Percentiles rank a stretch among this genome's conserved stretches.
These are phyloP conservation scores for Elaeis guineensis DNA, from an alignment of 176 grass and related monocot genomes.

Conservation along the genomic window DNA sequence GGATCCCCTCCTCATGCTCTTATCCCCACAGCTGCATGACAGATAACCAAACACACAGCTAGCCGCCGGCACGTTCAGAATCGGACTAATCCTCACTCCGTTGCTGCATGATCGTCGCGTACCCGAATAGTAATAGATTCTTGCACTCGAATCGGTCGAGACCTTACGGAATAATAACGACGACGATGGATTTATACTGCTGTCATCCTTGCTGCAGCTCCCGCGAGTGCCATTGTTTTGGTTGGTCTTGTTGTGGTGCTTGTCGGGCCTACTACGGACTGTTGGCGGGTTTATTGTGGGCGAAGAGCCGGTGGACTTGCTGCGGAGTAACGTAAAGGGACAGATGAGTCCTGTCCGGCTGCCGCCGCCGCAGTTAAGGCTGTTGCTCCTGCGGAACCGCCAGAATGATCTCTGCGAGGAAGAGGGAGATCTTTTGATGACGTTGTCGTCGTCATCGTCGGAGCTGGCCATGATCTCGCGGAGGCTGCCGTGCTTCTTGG, in stretches of 20 bases:
- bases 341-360: background rate
- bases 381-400: conserved; percentile 12
- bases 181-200: no score
- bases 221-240: no score
- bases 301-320: conserved; percentile 11
- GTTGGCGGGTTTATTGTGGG: background rate
- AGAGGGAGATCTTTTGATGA: background rate
- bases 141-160: background rate
- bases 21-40: conserved; percentile 10
- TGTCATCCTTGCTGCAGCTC: no score
- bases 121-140: conserved; percentile 12
- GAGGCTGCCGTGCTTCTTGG: conserved; percentile 5
- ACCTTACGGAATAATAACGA: background rate
- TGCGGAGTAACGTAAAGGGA: conserved; percentile 7
- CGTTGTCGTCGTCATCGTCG: background rate
- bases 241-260: no score
- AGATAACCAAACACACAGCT: conserved; percentile 1
- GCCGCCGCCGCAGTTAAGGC: background rate
- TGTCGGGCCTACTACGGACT: no score
- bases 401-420: conserved; percentile 2
- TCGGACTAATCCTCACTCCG: conserved; percentile 7
- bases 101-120: background rate
- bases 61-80: conserved; percentile 8
- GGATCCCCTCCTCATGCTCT: conserved; percentile 5
- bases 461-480: conserved; percentile 8